These are phyloP conservation scores for Dictyostelium firmibasis DNA, from an alignment of 78 protist species.

Conservation along the genomic window DNA sequence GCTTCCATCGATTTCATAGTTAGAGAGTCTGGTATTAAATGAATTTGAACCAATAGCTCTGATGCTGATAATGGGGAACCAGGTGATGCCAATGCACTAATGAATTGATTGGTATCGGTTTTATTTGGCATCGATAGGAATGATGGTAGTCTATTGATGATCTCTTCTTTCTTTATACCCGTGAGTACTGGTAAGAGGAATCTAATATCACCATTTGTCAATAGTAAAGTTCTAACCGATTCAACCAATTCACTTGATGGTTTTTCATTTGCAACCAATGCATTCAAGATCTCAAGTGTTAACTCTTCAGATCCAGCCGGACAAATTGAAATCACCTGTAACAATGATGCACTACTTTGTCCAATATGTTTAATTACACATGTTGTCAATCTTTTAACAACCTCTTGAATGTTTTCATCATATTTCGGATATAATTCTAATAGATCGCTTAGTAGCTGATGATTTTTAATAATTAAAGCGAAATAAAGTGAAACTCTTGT, in stretches of 20 bases:
- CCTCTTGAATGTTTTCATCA: neutral
- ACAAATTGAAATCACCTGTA: slow-evolving; percentile 24
- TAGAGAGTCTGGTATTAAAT: neutral
- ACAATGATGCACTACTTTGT: neutral
- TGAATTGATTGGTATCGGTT: slow-evolving; percentile 8
- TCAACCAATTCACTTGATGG: slow-evolving; percentile 31
- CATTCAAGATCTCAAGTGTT: neutral
- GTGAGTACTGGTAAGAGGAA: slow-evolving; percentile 48
- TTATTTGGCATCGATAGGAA: neutral
- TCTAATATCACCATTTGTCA: neutral
- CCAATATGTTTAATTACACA: slow-evolving; percentile 28
- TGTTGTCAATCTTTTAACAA: neutral
- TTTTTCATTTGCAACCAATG: neutral
- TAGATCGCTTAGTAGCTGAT: neutral
- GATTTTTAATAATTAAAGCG: slow-evolving; percentile 42
- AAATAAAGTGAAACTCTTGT: slow-evolving; percentile 30
- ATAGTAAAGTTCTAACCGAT: neutral
- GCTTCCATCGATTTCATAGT: neutral
- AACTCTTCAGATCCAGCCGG: slow-evolving; percentile 36
- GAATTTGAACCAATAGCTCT: slow-evolving; percentile 68
- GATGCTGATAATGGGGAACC: slow-evolving; percentile 62
- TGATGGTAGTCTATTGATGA: slow-evolving; percentile 24
- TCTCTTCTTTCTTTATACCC: slow-evolving; percentile 45
- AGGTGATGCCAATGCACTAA: neutral
- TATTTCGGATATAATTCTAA: slow-evolving; percentile 29